Evolutionary conservation across 2,329 filamentous ascomycete genomes (phyloP).

Genomic region (Aspergillus aculeatinus): DNA sequence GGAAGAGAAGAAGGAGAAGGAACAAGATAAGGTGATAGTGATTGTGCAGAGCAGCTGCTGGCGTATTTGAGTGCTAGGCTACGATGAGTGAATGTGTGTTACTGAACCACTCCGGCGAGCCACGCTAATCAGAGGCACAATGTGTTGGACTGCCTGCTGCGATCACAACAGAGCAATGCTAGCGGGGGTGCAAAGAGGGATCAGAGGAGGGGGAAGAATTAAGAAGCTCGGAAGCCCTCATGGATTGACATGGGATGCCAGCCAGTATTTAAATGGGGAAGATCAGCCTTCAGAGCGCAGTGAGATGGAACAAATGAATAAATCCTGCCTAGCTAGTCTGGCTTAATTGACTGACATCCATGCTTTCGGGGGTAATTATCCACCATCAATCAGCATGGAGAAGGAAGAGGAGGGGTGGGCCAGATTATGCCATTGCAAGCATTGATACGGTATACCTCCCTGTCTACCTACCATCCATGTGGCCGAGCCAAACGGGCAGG

Average conservation of each 20-base stretch:
- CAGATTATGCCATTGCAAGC: neutral
- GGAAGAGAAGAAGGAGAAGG: neutral
- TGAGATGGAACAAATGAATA: neutral
- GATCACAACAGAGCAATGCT: neutral
- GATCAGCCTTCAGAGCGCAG: neutral
- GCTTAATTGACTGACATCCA: neutral
- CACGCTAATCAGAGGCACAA: neutral
- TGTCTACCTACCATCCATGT: neutral
- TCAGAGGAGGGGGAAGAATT: neutral
- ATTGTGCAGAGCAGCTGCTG: neutral
- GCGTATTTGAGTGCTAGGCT: neutral
- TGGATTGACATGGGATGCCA: neutral
- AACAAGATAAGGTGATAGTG: neutral
- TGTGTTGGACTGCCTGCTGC: neutral
- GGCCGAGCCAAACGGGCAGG: constrained; percentile 3
- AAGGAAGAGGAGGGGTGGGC: neutral
- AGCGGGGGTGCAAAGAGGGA: neutral
- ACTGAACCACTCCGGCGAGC: neutral
- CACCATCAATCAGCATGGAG: neutral
- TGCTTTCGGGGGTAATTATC: neutral
- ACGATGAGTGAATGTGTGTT: neutral
- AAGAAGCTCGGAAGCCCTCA: neutral
- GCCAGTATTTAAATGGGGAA: neutral
- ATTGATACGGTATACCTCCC: neutral
- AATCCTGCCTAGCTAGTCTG: neutral